Percentiles rank a stretch among this genome's conserved stretches.
Conservation (phyloP, 257 asterid genomes). For the Scutellaria minor region DNA sequence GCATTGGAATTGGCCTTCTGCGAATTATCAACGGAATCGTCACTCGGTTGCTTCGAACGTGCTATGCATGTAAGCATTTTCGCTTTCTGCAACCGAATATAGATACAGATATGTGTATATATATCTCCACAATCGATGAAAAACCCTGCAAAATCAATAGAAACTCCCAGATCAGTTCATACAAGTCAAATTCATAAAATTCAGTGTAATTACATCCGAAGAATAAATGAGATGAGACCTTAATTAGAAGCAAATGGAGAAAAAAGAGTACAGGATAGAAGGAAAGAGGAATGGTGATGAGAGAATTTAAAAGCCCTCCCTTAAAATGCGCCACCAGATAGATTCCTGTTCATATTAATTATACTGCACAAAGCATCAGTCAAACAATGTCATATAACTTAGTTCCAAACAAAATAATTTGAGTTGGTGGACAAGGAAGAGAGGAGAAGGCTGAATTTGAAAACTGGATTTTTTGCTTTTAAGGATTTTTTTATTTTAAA, state of each 20-base stretch:
- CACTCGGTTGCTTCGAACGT: conserved; percentile 68
- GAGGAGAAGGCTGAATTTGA: too few species aligned
- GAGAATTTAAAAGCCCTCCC: conserved; percentile 39
- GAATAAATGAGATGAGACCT: conserved; percentile 7
- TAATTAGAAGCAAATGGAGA: conserved; percentile 18
- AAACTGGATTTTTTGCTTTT: too few species aligned
- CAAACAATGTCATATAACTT: too few species aligned
- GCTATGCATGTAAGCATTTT: conserved; percentile 93
- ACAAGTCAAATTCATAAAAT: neutral
- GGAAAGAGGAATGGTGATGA: conserved; percentile 21
- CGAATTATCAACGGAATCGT: conserved; percentile 40
- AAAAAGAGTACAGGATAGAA: conserved; percentile 13
- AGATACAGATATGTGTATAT: neutral
- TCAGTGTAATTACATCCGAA: neutral
- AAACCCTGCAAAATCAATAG: neutral
- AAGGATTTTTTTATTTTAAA: too few species aligned
- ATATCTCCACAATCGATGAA: neutral
- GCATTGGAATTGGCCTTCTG: conserved; percentile 41
- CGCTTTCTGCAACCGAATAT: conserved; percentile 2
- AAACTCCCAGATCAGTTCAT: neutral
- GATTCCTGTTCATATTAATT: conserved; percentile 42
- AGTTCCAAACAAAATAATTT: too few species aligned
- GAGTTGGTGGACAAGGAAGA: too few species aligned
- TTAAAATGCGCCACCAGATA: conserved; percentile 57
- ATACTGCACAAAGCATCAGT: conserved; percentile 1